phyloP scores from a whole-genome alignment of 2,329 filamentous ascomycete species.

The Sclerotiophoma versabilis region DNA sequence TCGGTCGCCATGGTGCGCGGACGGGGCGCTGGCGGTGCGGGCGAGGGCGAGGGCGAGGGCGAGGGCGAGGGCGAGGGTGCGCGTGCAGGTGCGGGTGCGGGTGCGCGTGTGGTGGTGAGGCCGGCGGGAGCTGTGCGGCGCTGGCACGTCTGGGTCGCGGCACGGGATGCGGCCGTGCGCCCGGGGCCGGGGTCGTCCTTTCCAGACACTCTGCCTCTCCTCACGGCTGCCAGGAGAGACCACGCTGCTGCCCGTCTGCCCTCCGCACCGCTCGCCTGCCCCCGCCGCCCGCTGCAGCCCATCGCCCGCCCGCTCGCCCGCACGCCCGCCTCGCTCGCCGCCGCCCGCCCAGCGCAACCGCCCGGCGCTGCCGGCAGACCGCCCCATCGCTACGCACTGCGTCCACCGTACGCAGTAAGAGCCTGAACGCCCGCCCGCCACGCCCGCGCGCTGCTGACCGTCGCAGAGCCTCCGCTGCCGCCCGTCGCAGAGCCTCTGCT shows the following conservation, averaged over 20 bases:
- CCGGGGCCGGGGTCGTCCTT: constrained; percentile 6
- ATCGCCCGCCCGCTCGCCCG: background rate
- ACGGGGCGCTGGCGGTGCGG: too few relatives aligned
- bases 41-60: background rate
- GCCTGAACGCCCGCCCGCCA: constrained; percentile 25
- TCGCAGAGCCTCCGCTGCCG: constrained; percentile 17
- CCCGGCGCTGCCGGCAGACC: constrained; percentile 4
- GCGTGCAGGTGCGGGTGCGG: background rate
- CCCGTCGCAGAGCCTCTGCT: constrained; percentile 18
- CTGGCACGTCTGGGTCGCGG: background rate
- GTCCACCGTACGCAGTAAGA: constrained; percentile 33
- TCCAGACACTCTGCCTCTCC: constrained; percentile 4
- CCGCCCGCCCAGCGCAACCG: constrained; percentile 30
- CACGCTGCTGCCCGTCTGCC: constrained; percentile 7
- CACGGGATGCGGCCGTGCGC: constrained; percentile 2
- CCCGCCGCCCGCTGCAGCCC: constrained; percentile 3
- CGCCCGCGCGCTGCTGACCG: constrained; percentile 6
- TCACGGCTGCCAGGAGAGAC: constrained; percentile 9
- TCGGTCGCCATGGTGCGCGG: constrained; percentile 43
- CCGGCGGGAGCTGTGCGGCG: background rate
- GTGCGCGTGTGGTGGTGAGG: background rate
- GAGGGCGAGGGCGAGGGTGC: background rate
- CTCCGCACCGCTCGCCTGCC: background rate
- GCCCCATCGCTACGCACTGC: constrained; percentile 1
- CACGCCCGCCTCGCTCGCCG: constrained; percentile 17